Conservation (phyloP, 257 asterid genomes). For the Henckelia pumila region DNA sequence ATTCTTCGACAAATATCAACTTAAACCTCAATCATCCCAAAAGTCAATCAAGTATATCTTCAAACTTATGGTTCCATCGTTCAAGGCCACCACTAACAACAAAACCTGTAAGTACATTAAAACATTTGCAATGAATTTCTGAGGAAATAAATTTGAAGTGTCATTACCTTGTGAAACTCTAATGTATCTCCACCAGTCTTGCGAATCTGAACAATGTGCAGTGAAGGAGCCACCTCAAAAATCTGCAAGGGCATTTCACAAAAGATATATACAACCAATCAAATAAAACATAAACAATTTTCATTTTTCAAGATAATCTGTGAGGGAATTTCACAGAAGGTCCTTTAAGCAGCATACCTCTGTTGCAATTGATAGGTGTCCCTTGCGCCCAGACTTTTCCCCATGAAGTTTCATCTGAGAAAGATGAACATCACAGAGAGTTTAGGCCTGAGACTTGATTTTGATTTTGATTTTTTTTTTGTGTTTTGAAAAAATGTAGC, state of each 20-base stretch:
- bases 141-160: background rate
- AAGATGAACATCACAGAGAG: background rate
- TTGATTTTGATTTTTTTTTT: too few species aligned
- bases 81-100: too few species aligned
- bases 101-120: too few species aligned
- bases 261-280: background rate
- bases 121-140: background rate
- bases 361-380: conserved; percentile 63
- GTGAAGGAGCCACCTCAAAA: conserved; percentile 62
- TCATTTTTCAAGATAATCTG: background rate
- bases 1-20: too few species aligned
- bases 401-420: conserved; percentile 66
- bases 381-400: conserved; percentile 71
- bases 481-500: background rate
- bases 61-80: too few species aligned
- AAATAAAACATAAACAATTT: background rate
- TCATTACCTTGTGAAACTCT: conserved; percentile 65
- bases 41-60: too few species aligned
- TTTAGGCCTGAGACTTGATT: too few species aligned
- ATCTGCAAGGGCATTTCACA: conserved; percentile 32
- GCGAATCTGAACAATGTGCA: conserved; percentile 62
- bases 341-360: conserved; percentile 42
- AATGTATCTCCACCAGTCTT: conserved; percentile 73
- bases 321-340: background rate
- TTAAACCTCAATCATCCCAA: too few species aligned